A percentile compares a stretch with the other conserved stretches of the same genome.
phyloP scores from a whole-genome alignment of 805 yeast species.

The Suhomyces canberraensis region DNA sequence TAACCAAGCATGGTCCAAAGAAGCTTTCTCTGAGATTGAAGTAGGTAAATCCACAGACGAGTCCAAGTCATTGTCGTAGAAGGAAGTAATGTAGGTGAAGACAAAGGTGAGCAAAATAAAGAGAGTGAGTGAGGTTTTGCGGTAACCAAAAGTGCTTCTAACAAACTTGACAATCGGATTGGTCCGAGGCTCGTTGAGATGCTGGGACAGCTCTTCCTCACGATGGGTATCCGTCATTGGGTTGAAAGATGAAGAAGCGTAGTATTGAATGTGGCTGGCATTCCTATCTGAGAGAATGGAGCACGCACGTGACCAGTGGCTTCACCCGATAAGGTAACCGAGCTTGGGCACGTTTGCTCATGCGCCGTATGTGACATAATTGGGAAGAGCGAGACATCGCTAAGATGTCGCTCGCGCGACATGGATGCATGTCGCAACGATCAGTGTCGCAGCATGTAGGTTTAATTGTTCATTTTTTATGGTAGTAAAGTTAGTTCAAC shows the following conservation, averaged over 20 bases:
- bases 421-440: too few relatives aligned
- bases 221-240: not conserved
- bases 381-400: too few relatives aligned
- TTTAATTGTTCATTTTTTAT: too few relatives aligned
- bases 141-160: conserved; percentile 60
- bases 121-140: conserved; percentile 67
- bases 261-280: not conserved
- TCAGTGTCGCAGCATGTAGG: too few relatives aligned
- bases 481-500: too few relatives aligned
- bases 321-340: too few relatives aligned
- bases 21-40: conserved; percentile 33
- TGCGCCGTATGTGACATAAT: too few relatives aligned
- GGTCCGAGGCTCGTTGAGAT: not conserved
- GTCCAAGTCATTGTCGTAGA: conserved; percentile 36
- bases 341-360: too few relatives aligned
- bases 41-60: conserved; percentile 43
- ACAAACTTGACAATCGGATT: conserved; percentile 22
- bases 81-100: conserved; percentile 36
- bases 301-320: too few relatives aligned
- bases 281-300: not conserved
- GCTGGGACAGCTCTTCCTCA: not conserved
- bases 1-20: conserved; percentile 55
- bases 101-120: conserved; percentile 49
- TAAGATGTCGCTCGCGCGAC: too few relatives aligned
- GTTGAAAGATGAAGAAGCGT: not conserved